Conservation (phyloP, 257 asterid genomes). For the Solanum commersonii region DNA sequence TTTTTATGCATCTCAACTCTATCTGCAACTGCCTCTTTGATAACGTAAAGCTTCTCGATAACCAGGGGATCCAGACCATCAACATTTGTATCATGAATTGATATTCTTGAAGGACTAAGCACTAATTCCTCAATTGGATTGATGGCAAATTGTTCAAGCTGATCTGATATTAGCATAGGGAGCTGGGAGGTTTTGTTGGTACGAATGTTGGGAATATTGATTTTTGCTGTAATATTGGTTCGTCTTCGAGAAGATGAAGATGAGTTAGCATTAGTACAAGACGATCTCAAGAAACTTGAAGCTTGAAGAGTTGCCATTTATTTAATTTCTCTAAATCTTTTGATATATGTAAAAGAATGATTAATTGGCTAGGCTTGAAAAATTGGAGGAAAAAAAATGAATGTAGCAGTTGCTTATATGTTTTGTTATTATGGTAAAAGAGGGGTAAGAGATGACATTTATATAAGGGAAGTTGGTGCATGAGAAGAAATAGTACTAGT, state of each 20-base stretch:
- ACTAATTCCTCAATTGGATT: not conserved
- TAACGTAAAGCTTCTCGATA: constrained; percentile 29
- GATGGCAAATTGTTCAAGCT: not conserved
- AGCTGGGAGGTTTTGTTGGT: not conserved
- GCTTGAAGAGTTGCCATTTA: not conserved
- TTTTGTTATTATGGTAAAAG: not conserved
- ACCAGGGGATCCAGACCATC: constrained; percentile 12
- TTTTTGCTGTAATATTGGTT: not conserved
- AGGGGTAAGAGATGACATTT: not conserved
- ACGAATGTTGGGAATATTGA: not conserved
- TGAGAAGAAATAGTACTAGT: not conserved
- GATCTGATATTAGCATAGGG: not conserved
- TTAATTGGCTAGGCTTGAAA: not conserved
- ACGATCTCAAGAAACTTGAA: not conserved
- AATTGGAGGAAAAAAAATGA: not conserved
- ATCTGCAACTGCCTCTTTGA: constrained; percentile 47
- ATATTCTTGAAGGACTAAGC: not conserved
- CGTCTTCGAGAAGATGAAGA: not conserved
- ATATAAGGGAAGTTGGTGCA: not conserved
- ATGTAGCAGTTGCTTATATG: not conserved
- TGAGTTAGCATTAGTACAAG: not conserved
- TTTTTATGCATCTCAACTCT: constrained; percentile 57
- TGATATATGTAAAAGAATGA: not conserved
- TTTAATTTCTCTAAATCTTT: not conserved
- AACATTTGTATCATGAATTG: not conserved